These are phyloP conservation scores for Elsinoe batatas DNA, from an alignment of 2,329 filamentous ascomycete species.

Conservation along the genomic window DNA sequence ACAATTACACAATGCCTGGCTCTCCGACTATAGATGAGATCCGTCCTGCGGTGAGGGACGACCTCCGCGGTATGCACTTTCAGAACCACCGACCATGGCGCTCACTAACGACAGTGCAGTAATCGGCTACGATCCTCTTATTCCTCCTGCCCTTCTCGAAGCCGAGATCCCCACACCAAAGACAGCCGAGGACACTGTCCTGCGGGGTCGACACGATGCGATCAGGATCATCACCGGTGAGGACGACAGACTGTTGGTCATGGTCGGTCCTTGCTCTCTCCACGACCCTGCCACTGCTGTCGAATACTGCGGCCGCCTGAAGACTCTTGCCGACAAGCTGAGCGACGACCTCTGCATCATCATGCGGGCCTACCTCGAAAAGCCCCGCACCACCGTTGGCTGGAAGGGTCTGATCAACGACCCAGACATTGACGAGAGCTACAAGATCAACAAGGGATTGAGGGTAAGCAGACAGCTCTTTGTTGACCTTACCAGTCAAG, in stretches of 20 bases:
- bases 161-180: conserved; percentile 65
- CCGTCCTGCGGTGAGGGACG: conserved; percentile 34
- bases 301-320: conserved; percentile 76
- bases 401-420: conserved; percentile 99
- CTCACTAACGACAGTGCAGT: conserved; percentile 43
- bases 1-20: conserved; percentile 21
- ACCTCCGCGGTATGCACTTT: conserved; percentile 41
- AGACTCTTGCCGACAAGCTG: conserved; percentile 67
- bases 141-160: conserved; percentile 77
- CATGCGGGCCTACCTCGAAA: conserved; percentile 98
- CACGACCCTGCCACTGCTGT: conserved; percentile 83
- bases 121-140: conserved; percentile 85
- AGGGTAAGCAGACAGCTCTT: conserved; percentile 88
- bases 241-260: conserved; percentile 81
- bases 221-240: conserved; percentile 68
- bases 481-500: conserved; percentile 72
- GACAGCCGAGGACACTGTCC: conserved; percentile 55
- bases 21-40: conserved; percentile 23
- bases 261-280: conserved; percentile 93
- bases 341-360: conserved; percentile 78
- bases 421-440: conserved; percentile 92
- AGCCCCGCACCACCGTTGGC: conserved; percentile 93
- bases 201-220: conserved; percentile 59
- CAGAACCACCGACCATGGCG: conserved; percentile 2
- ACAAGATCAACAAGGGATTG: conserved; percentile 98